A percentile compares a stretch with the other conserved stretches of the same genome.
Conservation (phyloP, 1,139 yeast species). For the Candida sp. region DNA sequence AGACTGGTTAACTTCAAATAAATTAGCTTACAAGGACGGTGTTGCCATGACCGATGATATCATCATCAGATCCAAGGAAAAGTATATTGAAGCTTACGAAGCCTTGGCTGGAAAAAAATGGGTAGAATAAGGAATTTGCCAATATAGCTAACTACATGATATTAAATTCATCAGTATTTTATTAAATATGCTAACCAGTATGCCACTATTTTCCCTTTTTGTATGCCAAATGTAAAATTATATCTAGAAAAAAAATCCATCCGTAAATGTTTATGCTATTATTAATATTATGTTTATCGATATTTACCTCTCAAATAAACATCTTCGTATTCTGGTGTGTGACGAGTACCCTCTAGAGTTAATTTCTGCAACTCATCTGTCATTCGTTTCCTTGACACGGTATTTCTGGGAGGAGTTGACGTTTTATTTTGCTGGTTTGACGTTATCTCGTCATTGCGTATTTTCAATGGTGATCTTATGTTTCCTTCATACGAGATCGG, state of each 20-base stretch:
- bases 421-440: constrained; percentile 9
- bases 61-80: constrained; percentile 63
- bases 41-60: constrained; percentile 69
- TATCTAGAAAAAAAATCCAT: neutral
- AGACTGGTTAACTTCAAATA: constrained; percentile 87
- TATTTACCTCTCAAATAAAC: constrained; percentile 29
- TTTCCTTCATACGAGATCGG: constrained; percentile 37
- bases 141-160: neutral
- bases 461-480: constrained; percentile 34
- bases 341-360: constrained; percentile 30
- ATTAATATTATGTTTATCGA: constrained; percentile 10
- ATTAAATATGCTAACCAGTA: neutral
- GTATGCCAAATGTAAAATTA: neutral
- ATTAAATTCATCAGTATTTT: neutral
- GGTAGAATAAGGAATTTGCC: constrained; percentile 21
- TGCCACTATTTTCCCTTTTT: neutral
- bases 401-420: constrained; percentile 11
- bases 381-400: constrained; percentile 29
- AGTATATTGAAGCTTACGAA: constrained; percentile 89
- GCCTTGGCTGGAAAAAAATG: constrained; percentile 74
- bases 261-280: neutral
- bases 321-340: constrained; percentile 44
- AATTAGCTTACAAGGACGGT: constrained; percentile 77
- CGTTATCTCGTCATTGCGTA: constrained; percentile 25
- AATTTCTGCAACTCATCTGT: constrained; percentile 44